Conservation (phyloP, 2,329 filamentous ascomycete species). For the Alternaria panax region DNA sequence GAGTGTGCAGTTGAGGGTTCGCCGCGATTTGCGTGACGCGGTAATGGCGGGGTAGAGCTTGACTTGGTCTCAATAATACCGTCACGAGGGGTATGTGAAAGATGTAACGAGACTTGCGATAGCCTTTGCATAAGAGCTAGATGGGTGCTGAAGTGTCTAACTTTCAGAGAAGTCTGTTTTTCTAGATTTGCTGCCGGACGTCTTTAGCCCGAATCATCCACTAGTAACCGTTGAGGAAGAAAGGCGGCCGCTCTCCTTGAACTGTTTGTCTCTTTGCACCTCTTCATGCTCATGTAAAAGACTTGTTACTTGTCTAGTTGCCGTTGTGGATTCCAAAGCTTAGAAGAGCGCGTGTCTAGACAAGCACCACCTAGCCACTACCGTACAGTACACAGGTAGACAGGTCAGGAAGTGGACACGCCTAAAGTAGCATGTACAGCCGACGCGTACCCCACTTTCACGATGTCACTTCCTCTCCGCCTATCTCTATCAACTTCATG, state of each 20-base stretch:
- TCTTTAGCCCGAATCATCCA: conserved; percentile 29
- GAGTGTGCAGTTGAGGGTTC: conserved; percentile 14
- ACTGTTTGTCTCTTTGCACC: neutral
- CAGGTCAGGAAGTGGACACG: neutral
- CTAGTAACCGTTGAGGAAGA: conserved; percentile 22
- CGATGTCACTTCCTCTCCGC: neutral
- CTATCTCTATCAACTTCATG: neutral
- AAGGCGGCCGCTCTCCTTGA: neutral
- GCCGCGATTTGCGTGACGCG: conserved; percentile 25
- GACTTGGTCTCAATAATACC: conserved; percentile 2
- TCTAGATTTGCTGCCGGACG: neutral
- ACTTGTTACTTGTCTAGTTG: neutral
- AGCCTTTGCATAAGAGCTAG: conserved; percentile 16
- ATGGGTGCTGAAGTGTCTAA: neutral
- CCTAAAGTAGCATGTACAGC: conserved; percentile 16
- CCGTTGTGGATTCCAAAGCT: neutral
- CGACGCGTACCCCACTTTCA: conserved; percentile 6
- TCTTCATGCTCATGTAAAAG: neutral
- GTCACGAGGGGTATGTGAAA: neutral
- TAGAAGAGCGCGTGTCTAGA: accelerated
- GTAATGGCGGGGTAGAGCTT: conserved; percentile 25
- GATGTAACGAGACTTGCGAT: conserved; percentile 18
- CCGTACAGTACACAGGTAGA: neutral
- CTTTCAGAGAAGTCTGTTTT: neutral
- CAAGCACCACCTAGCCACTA: neutral